Base-by-base conservation (phyloP, 2,329 filamentous ascomycete genomes). In the Exutisphaerella laricina region DNA sequence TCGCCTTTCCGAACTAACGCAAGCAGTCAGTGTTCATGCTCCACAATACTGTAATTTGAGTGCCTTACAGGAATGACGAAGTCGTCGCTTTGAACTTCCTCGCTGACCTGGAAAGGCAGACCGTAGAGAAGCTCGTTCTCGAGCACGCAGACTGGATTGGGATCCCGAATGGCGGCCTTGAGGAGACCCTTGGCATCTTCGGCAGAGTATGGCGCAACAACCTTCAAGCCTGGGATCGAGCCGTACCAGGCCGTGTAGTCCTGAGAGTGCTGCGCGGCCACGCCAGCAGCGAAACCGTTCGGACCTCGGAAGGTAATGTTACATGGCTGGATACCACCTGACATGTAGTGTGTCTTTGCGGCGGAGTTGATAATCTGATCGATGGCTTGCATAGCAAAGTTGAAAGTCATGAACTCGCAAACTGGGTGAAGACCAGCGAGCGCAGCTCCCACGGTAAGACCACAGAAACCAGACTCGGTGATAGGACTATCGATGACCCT, bases 401-500 rank as follows among this genome's bases (percentile, higher is more conserved):
- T 98, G 82, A 95, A 97, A 63, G 92, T 98, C 92, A 98, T 98
- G 79, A 98, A 98, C 75, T 98, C 92, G 79, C 85, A 92, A 58
- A 98, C 79, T 49, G 92, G 92, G 73, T 94, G 85, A 59, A 98
- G 78, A 55, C 92, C 92, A 66, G 88, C 90, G 60, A 98, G 80
- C 49, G 92, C 92, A 66, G 92, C 88, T 70, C 92, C 92, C 54
- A 97, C 84, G 41, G 90, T 90, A 51, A 98, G 78, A 77, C 92
- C 92, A 64, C 75, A 77, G 75, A 98, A 98, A 60, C 92, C 92
- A 61, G 85, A 89, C 73, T 98, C 92, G 49, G 92, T 98, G 72
- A 98, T 98, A 64, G 92, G 92, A 54, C 85, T 95, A 71, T 98
- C 92, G 64, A 98, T 98, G 58, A 98, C 85, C 67, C 92, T 80